Conservation (phyloP, 1,284 basidiomycete genomes). For the Cutaneotrichosporon mucoides region DNA sequence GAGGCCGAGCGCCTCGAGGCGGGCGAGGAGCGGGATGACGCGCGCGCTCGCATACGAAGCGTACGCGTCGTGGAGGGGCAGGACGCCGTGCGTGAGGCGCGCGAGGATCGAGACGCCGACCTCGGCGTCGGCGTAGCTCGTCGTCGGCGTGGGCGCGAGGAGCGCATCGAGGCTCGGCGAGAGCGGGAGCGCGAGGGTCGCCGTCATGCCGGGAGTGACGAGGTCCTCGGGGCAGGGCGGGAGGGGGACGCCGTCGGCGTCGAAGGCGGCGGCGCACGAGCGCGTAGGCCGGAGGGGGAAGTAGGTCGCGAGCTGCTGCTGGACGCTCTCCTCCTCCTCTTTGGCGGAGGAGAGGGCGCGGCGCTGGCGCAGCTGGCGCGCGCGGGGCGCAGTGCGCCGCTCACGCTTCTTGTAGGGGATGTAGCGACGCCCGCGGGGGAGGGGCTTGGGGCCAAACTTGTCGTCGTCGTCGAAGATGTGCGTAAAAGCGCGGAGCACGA, state of each 20-base stretch:
- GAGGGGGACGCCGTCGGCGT: conserved; percentile 12
- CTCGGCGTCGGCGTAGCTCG: conserved; percentile 34
- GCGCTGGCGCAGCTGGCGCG: not conserved
- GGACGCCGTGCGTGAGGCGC: conserved; percentile 27
- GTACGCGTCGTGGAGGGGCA: conserved; percentile 34
- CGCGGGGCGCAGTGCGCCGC: not conserved
- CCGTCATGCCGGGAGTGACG: conserved; percentile 29
- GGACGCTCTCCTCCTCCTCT: not conserved
- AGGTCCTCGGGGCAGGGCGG: conserved; percentile 35
- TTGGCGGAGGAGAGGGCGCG: conserved; percentile 1
- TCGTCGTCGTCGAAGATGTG: conserved; percentile 33
- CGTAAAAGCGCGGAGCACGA: conserved; percentile 35
- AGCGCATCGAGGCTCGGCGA: conserved; percentile 32
- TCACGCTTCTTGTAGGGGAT: conserved; percentile 22
- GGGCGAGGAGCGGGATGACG: conserved; percentile 34
- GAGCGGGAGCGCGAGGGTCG: conserved; percentile 37
- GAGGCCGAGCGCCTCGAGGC: conserved; percentile 35
- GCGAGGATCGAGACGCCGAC: conserved; percentile 37
- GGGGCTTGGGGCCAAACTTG: not conserved
- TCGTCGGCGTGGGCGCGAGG: conserved; percentile 24
- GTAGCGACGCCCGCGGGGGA: conserved; percentile 31
- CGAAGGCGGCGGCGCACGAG: no score
- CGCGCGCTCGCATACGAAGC: conserved; percentile 24
- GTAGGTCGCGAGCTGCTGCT: conserved; percentile 31
- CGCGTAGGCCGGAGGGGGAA: conserved; percentile 26